These are phyloP conservation scores for Quercus tomentella DNA, from an alignment of 331 rosid genomes.

Conservation along the genomic window DNA sequence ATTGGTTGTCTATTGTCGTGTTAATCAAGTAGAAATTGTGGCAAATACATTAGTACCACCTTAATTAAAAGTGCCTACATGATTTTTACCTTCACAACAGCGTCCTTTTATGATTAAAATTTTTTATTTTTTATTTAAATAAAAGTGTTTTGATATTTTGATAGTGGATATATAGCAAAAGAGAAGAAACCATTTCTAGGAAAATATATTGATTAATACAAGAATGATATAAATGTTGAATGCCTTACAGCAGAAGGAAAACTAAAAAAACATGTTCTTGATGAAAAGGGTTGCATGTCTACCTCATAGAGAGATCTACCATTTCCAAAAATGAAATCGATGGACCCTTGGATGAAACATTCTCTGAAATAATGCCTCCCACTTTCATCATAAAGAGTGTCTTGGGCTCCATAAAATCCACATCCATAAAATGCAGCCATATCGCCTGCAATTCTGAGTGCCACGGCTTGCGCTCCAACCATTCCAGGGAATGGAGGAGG, in stretches of 20 bases:
- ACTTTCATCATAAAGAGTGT: slow-evolving; percentile 69
- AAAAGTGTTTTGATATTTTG: no score
- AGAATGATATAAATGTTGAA: background rate
- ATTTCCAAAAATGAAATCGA: slow-evolving; percentile 87
- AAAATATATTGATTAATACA: background rate
- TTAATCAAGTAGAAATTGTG: no score
- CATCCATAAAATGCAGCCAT: slow-evolving; percentile 73
- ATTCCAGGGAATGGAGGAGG: slow-evolving; percentile 56
- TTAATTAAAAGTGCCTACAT: no score
- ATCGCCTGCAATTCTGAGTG: slow-evolving; percentile 63
- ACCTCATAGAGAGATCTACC: slow-evolving; percentile 79
- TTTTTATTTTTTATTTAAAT: no score
- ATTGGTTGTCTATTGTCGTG: no score
- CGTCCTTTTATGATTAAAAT: no score
- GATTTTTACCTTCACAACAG: no score
- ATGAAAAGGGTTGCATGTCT: background rate
- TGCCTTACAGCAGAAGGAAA: background rate
- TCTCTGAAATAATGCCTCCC: slow-evolving; percentile 77
- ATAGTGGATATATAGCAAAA: background rate
- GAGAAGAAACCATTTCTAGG: background rate
- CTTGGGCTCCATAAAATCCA: slow-evolving; percentile 88
- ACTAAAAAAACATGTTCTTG: background rate
- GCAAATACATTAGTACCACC: no score
- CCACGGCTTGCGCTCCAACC: slow-evolving; percentile 81
- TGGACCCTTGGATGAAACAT: slow-evolving; percentile 86